Evolutionary conservation across 495 filamentous ascomycete genomes (phyloP), one percentile per base, ranked within the genome.

Genomic region (Podospora pseudoanserina): DNA sequence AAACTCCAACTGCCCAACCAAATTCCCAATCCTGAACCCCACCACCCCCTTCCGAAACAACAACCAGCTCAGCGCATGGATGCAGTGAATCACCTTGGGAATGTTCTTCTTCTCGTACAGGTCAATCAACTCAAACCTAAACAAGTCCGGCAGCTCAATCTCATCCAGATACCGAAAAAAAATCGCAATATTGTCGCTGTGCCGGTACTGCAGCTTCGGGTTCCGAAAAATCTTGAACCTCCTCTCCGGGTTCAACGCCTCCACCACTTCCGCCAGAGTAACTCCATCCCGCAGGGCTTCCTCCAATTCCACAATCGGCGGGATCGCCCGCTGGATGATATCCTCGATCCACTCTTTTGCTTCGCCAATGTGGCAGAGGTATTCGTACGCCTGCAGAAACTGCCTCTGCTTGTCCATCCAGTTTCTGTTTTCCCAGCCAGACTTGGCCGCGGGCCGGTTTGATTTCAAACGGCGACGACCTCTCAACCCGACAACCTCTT

Each of bases 31-130:
- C 11, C 94, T 88, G 79, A 98, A 97, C 71, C 92, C 90, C 28
- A 97, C 89, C 59, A 99, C 91, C 0, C 94, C 94, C 75, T 97
- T 96, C 60, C 96, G 88, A 80, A 91, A 97, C 6, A 99, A 86
- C 54, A 98, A 82, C 92, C 94, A 99, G 72, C 94, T 97, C 16
- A 98, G 80, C 2, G 96, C 96, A 76, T 99, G 96, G 67, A 99
- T 93, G 78, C 96, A 97, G 79, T 99, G 95, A 68, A 99, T 98
- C 73, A 97, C 96, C 79, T 97, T 99, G 0, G 96, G 96, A 5
- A 98, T 94, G 73, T 99, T 99, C 79, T 99, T 99, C 82, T 98
- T 99, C 77, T 99, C 96, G 82, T 99, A 99, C 44, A 99, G 80
- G 75, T 99, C 96, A 53, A 97, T 97, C 9, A 97, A 85, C 78